phyloP scores from a whole-genome alignment of 164 flowering plant genomes.

The Echeveria elegans region DNA sequence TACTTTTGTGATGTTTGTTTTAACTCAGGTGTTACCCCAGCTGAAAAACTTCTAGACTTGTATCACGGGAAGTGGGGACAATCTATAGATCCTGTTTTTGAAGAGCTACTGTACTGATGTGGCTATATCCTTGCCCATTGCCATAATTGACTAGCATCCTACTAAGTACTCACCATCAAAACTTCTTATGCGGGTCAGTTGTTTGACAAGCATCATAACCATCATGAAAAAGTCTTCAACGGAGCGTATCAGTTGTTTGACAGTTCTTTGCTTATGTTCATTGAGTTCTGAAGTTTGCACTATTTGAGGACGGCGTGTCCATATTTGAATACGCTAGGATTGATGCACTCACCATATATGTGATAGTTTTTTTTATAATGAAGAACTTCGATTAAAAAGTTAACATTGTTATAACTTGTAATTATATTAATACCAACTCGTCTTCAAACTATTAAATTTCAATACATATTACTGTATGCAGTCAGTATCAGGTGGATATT shows the following conservation, averaged over 20 bases:
- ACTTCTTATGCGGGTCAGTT: background rate
- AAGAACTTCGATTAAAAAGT: no score
- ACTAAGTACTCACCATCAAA: background rate
- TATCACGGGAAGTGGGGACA: conserved; percentile 82
- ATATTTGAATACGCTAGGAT: no score
- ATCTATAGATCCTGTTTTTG: conserved; percentile 74
- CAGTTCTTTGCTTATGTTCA: no score
- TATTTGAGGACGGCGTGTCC: no score
- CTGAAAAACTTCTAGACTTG: conserved; percentile 80
- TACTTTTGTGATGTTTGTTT: background rate
- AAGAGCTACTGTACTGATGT: conserved; percentile 74
- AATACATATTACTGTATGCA: no score
- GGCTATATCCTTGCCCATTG: background rate
- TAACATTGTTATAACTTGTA: no score
- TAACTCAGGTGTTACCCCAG: conserved; percentile 77
- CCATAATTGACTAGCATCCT: background rate
- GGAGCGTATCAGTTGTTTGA: background rate
- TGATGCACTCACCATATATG: no score
- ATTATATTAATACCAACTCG: no score
- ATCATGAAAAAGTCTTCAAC: background rate
- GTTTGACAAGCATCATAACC: background rate
- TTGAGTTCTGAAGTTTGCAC: no score
- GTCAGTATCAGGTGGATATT: no score
- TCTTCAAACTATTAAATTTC: no score
- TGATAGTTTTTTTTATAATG: no score